Evolutionary conservation across 2,329 filamentous ascomycete species (phyloP).

Genomic region (Beauveria varroae): DNA sequence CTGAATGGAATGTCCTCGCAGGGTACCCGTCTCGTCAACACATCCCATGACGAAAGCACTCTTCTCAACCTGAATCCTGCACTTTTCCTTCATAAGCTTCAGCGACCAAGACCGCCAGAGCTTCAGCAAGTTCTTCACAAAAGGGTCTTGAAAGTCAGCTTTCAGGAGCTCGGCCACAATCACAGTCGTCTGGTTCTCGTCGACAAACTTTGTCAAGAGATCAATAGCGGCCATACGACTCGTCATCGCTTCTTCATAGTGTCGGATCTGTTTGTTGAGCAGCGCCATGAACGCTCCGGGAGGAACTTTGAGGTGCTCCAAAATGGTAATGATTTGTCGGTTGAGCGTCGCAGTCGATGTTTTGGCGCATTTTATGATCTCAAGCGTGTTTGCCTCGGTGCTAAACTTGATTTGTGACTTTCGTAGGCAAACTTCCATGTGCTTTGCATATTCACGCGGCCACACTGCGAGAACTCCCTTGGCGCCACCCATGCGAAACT

Average conservation of each 20-base stretch:
- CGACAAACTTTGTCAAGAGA: slow-evolving; percentile 67
- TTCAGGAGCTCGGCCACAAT: slow-evolving; percentile 67
- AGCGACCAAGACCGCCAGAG: slow-evolving; percentile 87
- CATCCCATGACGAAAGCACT: slow-evolving; percentile 86
- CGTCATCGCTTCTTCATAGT: slow-evolving; percentile 63
- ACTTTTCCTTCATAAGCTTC: slow-evolving; percentile 88
- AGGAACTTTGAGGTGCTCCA: slow-evolving; percentile 68
- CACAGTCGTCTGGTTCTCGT: slow-evolving; percentile 76
- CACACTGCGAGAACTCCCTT: slow-evolving; percentile 83
- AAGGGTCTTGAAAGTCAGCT: slow-evolving; percentile 83
- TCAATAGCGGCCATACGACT: slow-evolving; percentile 56
- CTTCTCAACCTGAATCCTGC: slow-evolving; percentile 70
- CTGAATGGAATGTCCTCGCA: slow-evolving; percentile 62
- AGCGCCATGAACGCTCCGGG: slow-evolving; percentile 60
- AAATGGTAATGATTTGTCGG: slow-evolving; percentile 79
- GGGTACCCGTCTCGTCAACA: slow-evolving; percentile 71
- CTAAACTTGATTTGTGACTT: slow-evolving; percentile 84
- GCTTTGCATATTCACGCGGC: slow-evolving; percentile 47
- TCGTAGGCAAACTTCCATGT: slow-evolving; percentile 67
- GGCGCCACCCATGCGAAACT: slow-evolving; percentile 86
- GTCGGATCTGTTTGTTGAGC: slow-evolving; percentile 57
- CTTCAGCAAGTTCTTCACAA: slow-evolving; percentile 68
- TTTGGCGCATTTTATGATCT: slow-evolving; percentile 76
- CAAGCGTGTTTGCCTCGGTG: slow-evolving; percentile 61
- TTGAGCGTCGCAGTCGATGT: slow-evolving; percentile 77